Conservation (phyloP, 495 filamentous ascomycete genomes). For the Gamarada debralockiae region DNA sequence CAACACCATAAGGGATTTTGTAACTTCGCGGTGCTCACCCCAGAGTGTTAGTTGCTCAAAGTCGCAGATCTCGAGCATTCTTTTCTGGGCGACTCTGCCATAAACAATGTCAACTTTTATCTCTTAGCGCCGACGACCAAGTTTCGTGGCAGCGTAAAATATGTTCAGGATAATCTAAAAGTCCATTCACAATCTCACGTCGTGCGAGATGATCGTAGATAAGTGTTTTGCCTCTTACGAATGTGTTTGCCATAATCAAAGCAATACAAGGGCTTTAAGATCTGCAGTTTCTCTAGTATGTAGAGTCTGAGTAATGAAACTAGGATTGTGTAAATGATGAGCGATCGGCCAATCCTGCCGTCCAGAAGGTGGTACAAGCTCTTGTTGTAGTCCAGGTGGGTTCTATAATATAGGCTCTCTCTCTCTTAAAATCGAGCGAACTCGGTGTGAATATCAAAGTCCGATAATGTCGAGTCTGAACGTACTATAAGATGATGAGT, state of each 20-base stretch:
- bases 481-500: background rate
- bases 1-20: no score
- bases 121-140: background rate
- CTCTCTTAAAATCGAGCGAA: background rate
- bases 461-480: background rate
- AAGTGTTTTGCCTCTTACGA: background rate
- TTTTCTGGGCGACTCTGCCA: background rate
- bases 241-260: background rate
- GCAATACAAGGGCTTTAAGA: background rate
- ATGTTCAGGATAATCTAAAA: background rate
- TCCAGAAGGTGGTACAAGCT: background rate
- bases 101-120: background rate
- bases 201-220: background rate
- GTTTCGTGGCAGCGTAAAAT: background rate
- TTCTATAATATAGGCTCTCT: slow-evolving; percentile 20
- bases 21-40: background rate
- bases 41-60: background rate
- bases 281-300: no score
- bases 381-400: slow-evolving; percentile 54
- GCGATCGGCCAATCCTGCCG: background rate
- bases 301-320: no score
- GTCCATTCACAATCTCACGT: background rate
- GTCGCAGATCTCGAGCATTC: background rate
- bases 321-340: background rate
- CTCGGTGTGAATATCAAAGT: background rate